A percentile compares a stretch with the other conserved stretches of the same genome.
Conservation (phyloP, 2,329 filamentous ascomycete genomes). For the Talaromyces islandicus region DNA sequence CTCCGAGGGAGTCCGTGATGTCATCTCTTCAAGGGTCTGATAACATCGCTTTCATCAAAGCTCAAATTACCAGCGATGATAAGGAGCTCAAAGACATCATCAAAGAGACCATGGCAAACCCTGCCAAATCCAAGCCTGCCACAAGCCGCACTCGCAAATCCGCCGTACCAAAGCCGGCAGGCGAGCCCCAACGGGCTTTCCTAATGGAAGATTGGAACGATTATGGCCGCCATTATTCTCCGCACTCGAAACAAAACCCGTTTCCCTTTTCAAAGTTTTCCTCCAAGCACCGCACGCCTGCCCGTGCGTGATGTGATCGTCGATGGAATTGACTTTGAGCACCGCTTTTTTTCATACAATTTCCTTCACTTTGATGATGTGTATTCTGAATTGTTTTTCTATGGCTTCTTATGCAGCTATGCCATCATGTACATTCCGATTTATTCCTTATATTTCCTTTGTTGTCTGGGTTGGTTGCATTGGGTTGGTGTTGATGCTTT, state of each 20-base stretch:
- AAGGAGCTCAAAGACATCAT: constrained; percentile 68
- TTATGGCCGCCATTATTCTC: constrained; percentile 4
- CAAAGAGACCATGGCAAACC: constrained; percentile 47
- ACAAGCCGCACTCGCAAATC: constrained; percentile 12
- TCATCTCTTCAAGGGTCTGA: constrained; percentile 53
- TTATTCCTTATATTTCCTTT: background rate
- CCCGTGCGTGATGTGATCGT: constrained; percentile 7
- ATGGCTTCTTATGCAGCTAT: background rate
- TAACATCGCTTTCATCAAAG: constrained; percentile 64
- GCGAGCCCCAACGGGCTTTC: constrained; percentile 38
- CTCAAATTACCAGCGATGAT: constrained; percentile 74
- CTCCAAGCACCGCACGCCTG: constrained; percentile 26
- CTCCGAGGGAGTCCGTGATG: constrained; percentile 72
- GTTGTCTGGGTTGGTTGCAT: constrained; percentile 6
- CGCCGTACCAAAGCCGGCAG: constrained; percentile 26
- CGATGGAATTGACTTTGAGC: background rate
- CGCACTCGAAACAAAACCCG: constrained; percentile 23
- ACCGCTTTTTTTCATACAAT: background rate
- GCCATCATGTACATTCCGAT: background rate
- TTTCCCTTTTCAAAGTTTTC: constrained; percentile 25
- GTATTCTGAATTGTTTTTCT: constrained; percentile 1
- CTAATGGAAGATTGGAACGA: constrained; percentile 34
- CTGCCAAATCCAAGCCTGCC: constrained; percentile 20
- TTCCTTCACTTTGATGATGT: constrained; percentile 12
- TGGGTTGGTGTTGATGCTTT: constrained; percentile 9